phyloP scores from a whole-genome alignment of 176 grass and related monocot genomes.

The Rhipidocladum racemiflorum region DNA sequence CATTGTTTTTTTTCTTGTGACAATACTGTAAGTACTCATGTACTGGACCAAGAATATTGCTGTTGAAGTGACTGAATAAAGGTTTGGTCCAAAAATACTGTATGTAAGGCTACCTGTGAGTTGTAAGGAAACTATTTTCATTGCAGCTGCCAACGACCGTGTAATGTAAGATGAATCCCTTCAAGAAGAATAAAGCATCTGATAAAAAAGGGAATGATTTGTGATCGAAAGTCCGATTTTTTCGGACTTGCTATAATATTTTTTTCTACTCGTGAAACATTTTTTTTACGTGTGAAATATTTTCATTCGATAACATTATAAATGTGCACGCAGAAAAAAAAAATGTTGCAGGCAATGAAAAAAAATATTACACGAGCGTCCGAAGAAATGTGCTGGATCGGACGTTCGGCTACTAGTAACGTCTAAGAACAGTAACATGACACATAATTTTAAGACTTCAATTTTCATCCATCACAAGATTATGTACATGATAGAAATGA shows the following conservation, averaged over 20 bases:
- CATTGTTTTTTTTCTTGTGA: neutral
- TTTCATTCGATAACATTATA: too few species aligned
- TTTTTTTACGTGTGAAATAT: too few species aligned
- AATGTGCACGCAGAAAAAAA: too few species aligned
- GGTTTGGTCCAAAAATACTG: neutral
- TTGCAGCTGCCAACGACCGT: neutral
- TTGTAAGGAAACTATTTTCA: neutral
- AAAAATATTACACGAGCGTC: too few species aligned
- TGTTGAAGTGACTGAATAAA: neutral
- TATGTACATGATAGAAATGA: constrained; percentile 35
- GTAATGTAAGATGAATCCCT: neutral
- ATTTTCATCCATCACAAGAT: neutral
- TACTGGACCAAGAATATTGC: neutral
- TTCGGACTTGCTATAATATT: too few species aligned
- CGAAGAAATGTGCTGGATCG: too few species aligned
- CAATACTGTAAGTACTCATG: constrained; percentile 1
- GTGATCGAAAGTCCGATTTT: too few species aligned
- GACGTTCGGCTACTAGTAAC: too few species aligned
- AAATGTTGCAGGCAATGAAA: too few species aligned
- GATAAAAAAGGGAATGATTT: too few species aligned
- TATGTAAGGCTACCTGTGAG: neutral
- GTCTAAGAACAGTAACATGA: neutral
- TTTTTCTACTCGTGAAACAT: too few species aligned
- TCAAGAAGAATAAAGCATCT: neutral
- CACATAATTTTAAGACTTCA: neutral